Base-by-base conservation (phyloP, 176 grass and related monocot species). In the Guadua angustifolia region DNA sequence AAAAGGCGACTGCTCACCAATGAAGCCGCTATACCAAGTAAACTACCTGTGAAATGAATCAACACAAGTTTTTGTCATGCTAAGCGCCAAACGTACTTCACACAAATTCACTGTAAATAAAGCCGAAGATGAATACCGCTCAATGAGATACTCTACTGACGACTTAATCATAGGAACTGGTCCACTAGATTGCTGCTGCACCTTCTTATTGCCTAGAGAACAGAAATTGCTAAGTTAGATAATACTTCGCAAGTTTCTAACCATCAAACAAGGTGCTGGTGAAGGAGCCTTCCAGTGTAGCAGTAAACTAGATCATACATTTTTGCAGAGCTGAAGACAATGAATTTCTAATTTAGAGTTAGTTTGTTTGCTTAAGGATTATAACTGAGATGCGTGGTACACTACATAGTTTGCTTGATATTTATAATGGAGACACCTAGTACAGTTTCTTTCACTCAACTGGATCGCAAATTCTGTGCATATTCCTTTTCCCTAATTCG, bases 171-270 rank as follows among this genome's bases (percentile, higher is more conserved):
- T 82, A 74, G 52, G 25, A 63, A 79, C 43, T 1, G 32, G 53
- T 47, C 71, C 51, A 4, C 81, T 82, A 60, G 51, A 9, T 74
- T 84, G 82, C 32, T 81, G 61, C 11, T 89, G 70, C 0, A 16
- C 40, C 77, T 84, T 89, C 76, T 84, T 85, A 56, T 49, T 84
- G 22, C 87, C 87, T 89, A 52, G 16, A 85, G 8, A 85, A 85
- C n/a, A 80, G 26, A 85, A 69, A 12, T 58, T 66, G 13, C 51
- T 16, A 44, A 32, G 18, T 84, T 58, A 58, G 51, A 47, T 69
- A 49, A 79, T 51, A 79, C 11, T 7, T 61, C 12, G 10, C 43
- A 58, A 50, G 52, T 89, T 69, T 69, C 47, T 11, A 73, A 0
- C 4, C 49, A 74, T 51, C 21, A 24, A 40, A 58, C 24, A 75